Conservation (phyloP, 2,329 filamentous ascomycete species). For the Apiospora malaysiana region DNA sequence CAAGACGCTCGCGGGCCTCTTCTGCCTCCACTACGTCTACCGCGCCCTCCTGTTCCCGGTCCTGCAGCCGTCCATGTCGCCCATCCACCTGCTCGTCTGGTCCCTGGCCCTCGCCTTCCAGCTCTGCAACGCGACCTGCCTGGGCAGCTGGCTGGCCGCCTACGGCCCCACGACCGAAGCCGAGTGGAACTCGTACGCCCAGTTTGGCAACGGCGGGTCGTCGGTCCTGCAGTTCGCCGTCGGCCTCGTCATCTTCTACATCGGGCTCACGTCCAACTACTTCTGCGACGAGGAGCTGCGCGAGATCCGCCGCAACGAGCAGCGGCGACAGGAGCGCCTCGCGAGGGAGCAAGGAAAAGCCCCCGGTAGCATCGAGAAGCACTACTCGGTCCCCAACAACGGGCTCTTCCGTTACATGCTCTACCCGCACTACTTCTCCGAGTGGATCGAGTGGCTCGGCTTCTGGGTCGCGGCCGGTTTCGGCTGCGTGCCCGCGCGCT, state of each 20-base stretch:
- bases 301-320: conserved; percentile 78
- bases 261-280: conserved; percentile 81
- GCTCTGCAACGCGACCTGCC: conserved; percentile 75
- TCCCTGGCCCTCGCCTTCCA: conserved; percentile 74
- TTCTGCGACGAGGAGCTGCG: conserved; percentile 90
- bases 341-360: conserved; percentile 41
- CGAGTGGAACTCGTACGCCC: conserved; percentile 48
- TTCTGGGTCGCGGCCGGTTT: conserved; percentile 79
- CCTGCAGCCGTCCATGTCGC: conserved; percentile 90
- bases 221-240: conserved; percentile 55
- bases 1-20: conserved; percentile 74
- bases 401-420: conserved; percentile 84
- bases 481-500: conserved; percentile 74
- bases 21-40: conserved; percentile 86
- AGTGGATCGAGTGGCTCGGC: conserved; percentile 95
- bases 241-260: conserved; percentile 77
- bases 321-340: conserved; percentile 59
- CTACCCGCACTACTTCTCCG: conserved; percentile 92
- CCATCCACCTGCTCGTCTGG: conserved; percentile 77
- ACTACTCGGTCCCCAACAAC: conserved; percentile 85
- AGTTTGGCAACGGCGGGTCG: conserved; percentile 39
- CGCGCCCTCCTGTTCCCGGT: conserved; percentile 84
- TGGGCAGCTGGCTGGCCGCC: conserved; percentile 82
- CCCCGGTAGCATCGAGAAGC: conserved; percentile 67
- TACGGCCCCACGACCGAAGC: conserved; percentile 71